phyloP scores from a whole-genome alignment of 2,329 filamentous ascomycete species.

The Ceratocystis destructans region DNA sequence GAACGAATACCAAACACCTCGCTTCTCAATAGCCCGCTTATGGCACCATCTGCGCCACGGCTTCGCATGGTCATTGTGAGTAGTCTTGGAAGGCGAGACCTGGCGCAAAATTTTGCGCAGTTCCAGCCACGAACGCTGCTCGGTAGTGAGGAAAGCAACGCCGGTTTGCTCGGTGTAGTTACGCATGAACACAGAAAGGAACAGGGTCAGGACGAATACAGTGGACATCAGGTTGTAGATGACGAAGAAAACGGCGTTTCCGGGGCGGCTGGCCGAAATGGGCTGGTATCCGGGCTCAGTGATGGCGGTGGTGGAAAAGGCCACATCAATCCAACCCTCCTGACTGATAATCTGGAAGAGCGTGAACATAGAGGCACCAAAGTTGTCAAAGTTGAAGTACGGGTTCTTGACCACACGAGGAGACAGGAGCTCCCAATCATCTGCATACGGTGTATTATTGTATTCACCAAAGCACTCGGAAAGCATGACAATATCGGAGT shows the following conservation, averaged over 20 bases:
- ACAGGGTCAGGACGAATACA: conserved; percentile 91
- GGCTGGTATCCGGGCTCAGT: conserved; percentile 66
- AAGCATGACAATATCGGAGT: conserved; percentile 41
- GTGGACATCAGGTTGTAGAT: conserved; percentile 92
- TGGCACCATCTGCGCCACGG: conserved; percentile 91
- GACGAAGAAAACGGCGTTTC: conserved; percentile 88
- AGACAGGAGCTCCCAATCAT: conserved; percentile 64
- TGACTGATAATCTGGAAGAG: conserved; percentile 98
- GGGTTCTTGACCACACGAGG: conserved; percentile 70
- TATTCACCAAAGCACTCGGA: conserved; percentile 76
- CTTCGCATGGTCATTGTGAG: conserved; percentile 61
- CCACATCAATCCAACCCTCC: conserved; percentile 94
- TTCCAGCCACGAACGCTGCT: conserved; percentile 94
- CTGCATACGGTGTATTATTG: conserved; percentile 56
- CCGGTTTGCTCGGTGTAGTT: conserved; percentile 99
- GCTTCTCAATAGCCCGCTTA: conserved; percentile 83
- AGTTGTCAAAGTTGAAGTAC: conserved; percentile 87
- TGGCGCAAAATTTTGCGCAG: conserved; percentile 81
- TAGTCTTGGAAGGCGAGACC: conserved; percentile 87
- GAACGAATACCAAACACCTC: conserved; percentile 75
- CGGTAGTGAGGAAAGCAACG: conserved; percentile 86
- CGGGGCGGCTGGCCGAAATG: conserved; percentile 51
- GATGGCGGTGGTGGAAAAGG: conserved; percentile 70
- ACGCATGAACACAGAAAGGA: conserved; percentile 98
- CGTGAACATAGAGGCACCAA: conserved; percentile 84